Conservation (phyloP, 2,329 filamentous ascomycete species). For the Fonsecaea pedrosoi region DNA sequence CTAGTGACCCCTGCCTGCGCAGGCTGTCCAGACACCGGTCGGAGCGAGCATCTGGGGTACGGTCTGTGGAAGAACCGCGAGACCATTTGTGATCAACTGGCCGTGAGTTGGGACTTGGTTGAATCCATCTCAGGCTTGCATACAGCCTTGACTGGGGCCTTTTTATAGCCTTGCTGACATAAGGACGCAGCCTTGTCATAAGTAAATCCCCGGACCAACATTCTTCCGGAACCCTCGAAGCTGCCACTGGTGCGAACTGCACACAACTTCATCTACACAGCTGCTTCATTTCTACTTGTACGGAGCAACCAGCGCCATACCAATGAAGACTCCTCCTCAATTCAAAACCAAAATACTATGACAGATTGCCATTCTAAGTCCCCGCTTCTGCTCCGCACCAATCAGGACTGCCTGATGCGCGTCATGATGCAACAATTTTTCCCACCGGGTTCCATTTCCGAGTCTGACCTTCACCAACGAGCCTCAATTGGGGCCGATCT, state of each 20-base stretch:
- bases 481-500: not conserved
- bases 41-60: constrained; percentile 67
- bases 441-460: not conserved
- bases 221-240: too few species aligned
- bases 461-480: not conserved
- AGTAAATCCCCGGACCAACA: too few species aligned
- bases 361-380: not conserved
- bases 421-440: constrained; percentile 2
- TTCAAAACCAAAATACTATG: not conserved
- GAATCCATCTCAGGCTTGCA: constrained; percentile 38
- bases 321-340: not conserved
- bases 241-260: not conserved
- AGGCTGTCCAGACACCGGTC: constrained; percentile 66
- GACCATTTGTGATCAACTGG: constrained; percentile 53
- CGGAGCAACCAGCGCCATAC: not conserved
- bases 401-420: not conserved
- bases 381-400: not conserved
- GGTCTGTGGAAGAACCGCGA: constrained; percentile 60
- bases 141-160: not conserved
- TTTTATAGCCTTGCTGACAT: not conserved
- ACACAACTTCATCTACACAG: not conserved
- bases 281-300: not conserved
- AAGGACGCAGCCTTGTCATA: not conserved
- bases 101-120: constrained; percentile 57
- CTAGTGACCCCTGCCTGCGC: constrained; percentile 65